A percentile compares a stretch with the other conserved stretches of the same genome.
Evolutionary conservation across 2,329 filamentous ascomycete genomes (phyloP).

Genomic region (Dactylellina drechsleri): DNA sequence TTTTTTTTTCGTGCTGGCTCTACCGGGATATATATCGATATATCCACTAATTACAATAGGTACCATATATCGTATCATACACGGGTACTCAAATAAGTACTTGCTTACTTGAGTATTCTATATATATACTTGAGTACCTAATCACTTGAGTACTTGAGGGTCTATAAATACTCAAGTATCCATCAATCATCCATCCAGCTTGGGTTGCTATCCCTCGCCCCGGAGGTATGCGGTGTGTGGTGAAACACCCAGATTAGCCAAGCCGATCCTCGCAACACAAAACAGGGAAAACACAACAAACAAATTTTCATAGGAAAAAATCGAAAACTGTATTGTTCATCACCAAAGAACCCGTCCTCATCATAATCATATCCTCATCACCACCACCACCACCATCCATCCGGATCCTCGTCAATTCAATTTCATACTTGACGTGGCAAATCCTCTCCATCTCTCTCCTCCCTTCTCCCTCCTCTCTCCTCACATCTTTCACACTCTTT

Average conservation of each 20-base stretch:
- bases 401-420: not conserved
- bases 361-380: not conserved
- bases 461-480: constrained; percentile 12
- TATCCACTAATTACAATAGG: no score
- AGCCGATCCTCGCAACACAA: not conserved
- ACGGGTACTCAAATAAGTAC: no score
- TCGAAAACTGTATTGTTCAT: no score
- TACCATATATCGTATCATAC: no score
- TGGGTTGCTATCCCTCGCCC: no score
- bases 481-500: constrained; percentile 13
- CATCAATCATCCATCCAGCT: no score
- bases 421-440: not conserved
- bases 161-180: no score
- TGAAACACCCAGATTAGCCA: not conserved
- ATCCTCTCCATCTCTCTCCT: not conserved
- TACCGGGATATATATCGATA: no score
- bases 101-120: no score
- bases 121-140: no score
- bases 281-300: not conserved
- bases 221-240: not conserved
- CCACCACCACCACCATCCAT: not conserved
- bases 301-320: no score
- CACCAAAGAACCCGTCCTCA: not conserved
- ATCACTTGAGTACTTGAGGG: not conserved
- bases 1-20: no score